Evolutionary conservation across 2,329 filamentous ascomycete species (phyloP), one percentile per base, ranked within the genome.

Genomic region (Calonectria pseudoturangicola): DNA sequence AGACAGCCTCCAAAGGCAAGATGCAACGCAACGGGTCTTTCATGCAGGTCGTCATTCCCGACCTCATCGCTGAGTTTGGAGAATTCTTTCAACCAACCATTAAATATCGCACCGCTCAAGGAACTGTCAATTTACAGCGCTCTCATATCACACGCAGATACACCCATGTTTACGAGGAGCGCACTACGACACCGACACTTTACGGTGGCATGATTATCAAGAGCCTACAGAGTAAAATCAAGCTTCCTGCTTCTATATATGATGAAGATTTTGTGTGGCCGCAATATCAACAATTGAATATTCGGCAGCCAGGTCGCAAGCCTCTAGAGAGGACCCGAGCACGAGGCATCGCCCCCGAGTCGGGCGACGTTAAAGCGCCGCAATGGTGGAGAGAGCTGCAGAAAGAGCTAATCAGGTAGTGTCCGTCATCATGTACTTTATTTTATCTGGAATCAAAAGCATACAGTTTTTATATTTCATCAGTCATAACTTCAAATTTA

Each of bases 51-150:
- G 28, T 76, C 58, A 45, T 85, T 54, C 84, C 84, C 18, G 58
- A 82, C 65, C 76, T 85, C 18, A 43, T 85, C 28, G 68, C 70
- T 28, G 83, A 85, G 43, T 84, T 83, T 36, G 66, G 72, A 39
- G 80, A 83, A 43, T 85, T 85, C 76, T 75, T 85, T 48, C 79
- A 74, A 21, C 69, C 73, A 12, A 64, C 79, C 58, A 47, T 85
- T 47, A 71, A 69, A 18, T 85, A 85, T 73, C 82, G 82, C 51
- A 82, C 81, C 3, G 74, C 77, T 5, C 81, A 84, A 47, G 84
- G 83, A 48, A 21, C 75, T 39, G 78, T 84, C 50, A 47, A 62
- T 4, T 71, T 85, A 18, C 15, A 70, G 10, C 79, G 81, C 7
- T 72, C 79, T 33, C 72, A 79, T 18, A 71, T 74, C 21, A 43